Conservation (phyloP, 2,329 filamentous ascomycete species). For the Fusarium sp. region DNA sequence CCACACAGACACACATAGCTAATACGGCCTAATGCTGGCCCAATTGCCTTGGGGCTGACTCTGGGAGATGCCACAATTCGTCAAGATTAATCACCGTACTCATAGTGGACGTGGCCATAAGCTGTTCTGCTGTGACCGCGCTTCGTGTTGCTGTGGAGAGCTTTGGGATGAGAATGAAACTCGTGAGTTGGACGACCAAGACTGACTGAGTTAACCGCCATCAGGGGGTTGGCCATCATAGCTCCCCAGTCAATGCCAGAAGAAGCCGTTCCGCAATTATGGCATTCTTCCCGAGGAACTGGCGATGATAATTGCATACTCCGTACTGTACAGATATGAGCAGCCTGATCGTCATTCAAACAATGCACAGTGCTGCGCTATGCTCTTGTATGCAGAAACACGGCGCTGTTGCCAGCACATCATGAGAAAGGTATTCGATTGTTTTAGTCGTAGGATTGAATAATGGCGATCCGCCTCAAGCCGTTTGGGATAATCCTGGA, state of each 20-base stretch:
- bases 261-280: constrained; percentile 4
- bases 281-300: constrained; percentile 15
- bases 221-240: constrained; percentile 1
- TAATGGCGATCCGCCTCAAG: constrained; percentile 24
- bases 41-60: constrained; percentile 1
- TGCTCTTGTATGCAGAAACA: constrained; percentile 8
- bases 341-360: background rate
- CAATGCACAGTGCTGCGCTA: background rate
- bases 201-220: constrained; percentile 27
- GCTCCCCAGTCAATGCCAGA: constrained; percentile 16
- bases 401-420: constrained; percentile 16
- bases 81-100: constrained; percentile 12
- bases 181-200: background rate
- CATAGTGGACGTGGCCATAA: background rate
- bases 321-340: background rate
- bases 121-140: background rate
- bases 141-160: background rate
- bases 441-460: constrained; percentile 4
- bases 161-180: background rate
- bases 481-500: constrained; percentile 31
- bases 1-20: constrained; percentile 39
- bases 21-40: constrained; percentile 20
- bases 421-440: constrained; percentile 8
- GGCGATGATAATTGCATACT: background rate
- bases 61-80: constrained; percentile 11